Evolutionary conservation across 2,329 filamentous ascomycete genomes (phyloP).

Genomic region (Sclerotinia subarctica): DNA sequence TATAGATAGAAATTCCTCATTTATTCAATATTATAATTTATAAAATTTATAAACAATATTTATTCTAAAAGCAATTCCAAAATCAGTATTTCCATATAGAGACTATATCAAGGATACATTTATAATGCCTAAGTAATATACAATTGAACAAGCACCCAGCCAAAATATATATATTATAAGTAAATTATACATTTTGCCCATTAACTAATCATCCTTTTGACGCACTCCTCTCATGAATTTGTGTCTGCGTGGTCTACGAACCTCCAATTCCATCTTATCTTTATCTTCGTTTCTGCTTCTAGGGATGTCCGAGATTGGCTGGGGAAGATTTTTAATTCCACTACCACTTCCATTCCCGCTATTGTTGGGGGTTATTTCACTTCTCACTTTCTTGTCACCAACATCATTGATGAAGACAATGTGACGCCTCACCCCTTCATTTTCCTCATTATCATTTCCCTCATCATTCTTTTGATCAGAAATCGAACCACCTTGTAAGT

Average conservation of each 20-base stretch:
- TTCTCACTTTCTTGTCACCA: not conserved
- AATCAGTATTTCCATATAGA: not conserved
- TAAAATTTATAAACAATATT: not conserved
- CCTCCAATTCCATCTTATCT: not conserved
- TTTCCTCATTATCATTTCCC: not conserved
- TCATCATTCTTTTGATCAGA: not conserved
- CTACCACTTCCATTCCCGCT: not conserved
- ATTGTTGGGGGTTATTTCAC: not conserved
- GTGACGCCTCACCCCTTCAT: not conserved
- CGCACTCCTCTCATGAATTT: not conserved
- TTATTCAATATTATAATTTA: not conserved
- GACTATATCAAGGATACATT: too few species aligned
- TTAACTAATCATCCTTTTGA: not conserved
- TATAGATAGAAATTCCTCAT: not conserved
- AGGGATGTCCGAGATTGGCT: not conserved
- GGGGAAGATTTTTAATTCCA: too few species aligned
- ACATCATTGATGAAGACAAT: not conserved
- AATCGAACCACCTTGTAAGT: not conserved
- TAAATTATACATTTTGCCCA: too few species aligned
- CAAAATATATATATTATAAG: too few species aligned
- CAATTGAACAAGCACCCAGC: too few species aligned
- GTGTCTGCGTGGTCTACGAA: rapidly evolving
- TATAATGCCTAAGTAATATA: too few species aligned
- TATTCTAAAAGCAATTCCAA: not conserved
- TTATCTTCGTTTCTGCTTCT: not conserved